These are phyloP conservation scores for Saccharomyces kudriavzevii DNA, from an alignment of 805 yeast species.

Conservation along the genomic window DNA sequence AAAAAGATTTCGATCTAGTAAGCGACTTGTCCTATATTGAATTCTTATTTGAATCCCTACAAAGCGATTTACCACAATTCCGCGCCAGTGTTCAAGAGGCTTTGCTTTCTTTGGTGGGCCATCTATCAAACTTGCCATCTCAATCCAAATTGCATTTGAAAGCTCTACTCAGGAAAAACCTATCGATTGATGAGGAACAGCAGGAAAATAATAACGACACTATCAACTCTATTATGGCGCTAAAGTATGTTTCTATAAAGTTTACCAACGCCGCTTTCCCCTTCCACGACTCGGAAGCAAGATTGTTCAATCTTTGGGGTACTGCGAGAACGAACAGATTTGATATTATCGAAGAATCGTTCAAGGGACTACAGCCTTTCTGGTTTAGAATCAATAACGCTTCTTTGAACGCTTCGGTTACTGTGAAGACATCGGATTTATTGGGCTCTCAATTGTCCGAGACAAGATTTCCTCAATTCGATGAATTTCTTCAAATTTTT, in stretches of 20 bases:
- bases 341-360: constrained; percentile 74
- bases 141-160: constrained; percentile 38
- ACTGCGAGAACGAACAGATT: constrained; percentile 48
- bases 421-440: constrained; percentile 37
- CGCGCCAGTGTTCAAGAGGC: constrained; percentile 66
- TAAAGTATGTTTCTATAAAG: constrained; percentile 58
- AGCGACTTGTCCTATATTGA: constrained; percentile 45
- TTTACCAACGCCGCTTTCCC: constrained; percentile 56
- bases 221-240: constrained; percentile 34
- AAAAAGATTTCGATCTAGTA: constrained; percentile 36
- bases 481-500: constrained; percentile 31
- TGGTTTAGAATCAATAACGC: constrained; percentile 56
- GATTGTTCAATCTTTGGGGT: constrained; percentile 62
- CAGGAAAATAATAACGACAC: constrained; percentile 18
- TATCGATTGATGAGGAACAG: constrained; percentile 29
- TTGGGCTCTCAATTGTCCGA: constrained; percentile 34
- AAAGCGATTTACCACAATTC: constrained; percentile 54
- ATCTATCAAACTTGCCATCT: constrained; percentile 35
- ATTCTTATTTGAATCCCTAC: constrained; percentile 64
- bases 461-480: constrained; percentile 48
- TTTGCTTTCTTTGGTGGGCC: constrained; percentile 48
- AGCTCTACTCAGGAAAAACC: constrained; percentile 29
- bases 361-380: constrained; percentile 73
- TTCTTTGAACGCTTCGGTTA: constrained; percentile 35
- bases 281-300: constrained; percentile 58